phyloP scores from a whole-genome alignment of 2,329 filamentous ascomycete species.

The Ceratocystis eucalypticola region DNA sequence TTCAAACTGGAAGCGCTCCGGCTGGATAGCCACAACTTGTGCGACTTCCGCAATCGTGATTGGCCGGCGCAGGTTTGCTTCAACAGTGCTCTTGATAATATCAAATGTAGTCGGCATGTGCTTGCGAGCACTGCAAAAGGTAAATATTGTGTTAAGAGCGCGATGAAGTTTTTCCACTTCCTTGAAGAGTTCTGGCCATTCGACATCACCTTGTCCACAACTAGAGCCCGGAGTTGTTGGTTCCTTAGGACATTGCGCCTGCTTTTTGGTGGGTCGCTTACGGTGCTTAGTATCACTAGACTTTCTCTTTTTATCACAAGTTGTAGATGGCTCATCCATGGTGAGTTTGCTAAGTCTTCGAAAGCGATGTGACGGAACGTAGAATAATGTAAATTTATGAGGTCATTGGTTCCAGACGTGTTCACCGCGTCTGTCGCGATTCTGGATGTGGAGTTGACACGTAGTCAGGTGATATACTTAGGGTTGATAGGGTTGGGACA shows the following conservation, averaged over 20 bases:
- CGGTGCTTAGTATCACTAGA: background rate
- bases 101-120: slow-evolving; percentile 86
- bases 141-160: slow-evolving; percentile 84
- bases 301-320: background rate
- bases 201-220: slow-evolving; percentile 15
- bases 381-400: no score
- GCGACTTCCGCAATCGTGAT: slow-evolving; percentile 69
- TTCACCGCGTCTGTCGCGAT: background rate
- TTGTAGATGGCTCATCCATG: background rate
- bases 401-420: background rate
- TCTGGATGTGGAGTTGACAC: background rate
- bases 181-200: slow-evolving; percentile 66
- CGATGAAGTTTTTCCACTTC: slow-evolving; percentile 62
- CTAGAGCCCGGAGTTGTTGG: background rate
- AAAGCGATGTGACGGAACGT: no score
- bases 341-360: background rate
- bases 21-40: slow-evolving; percentile 63
- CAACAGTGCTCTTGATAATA: slow-evolving; percentile 71
- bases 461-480: background rate
- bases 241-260: no score
- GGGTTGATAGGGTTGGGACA: background rate
- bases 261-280: background rate
- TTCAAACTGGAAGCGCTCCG: slow-evolving; percentile 64
- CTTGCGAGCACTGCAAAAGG: slow-evolving; percentile 86
- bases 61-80: slow-evolving; percentile 61